Conservation (phyloP, 2,329 filamentous ascomycete species). For the Aspergillus sp. region DNA sequence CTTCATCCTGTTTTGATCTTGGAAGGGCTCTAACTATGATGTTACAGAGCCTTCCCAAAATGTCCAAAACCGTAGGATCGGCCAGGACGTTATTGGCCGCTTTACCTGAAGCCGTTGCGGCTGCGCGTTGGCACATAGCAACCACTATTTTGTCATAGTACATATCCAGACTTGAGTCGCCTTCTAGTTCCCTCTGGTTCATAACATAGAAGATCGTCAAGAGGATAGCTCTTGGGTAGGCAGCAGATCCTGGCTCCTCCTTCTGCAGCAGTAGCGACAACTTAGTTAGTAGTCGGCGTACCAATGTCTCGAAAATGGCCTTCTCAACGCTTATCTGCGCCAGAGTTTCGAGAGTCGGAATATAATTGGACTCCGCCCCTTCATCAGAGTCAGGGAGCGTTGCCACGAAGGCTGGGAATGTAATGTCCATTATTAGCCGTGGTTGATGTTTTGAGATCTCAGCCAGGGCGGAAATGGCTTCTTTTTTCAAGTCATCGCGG, state of each 20-base stretch:
- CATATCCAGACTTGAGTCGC: slow-evolving; percentile 43
- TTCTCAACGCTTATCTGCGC: slow-evolving; percentile 64
- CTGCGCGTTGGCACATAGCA: slow-evolving; percentile 41
- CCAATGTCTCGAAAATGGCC: slow-evolving; percentile 63
- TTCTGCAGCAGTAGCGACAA: slow-evolving; percentile 57
- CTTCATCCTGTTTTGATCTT: slow-evolving; percentile 50
- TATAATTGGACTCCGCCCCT: slow-evolving; percentile 48
- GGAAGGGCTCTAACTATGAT: slow-evolving; percentile 58
- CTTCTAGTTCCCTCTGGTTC: slow-evolving; percentile 48
- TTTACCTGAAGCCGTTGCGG: slow-evolving; percentile 34
- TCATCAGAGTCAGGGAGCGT: slow-evolving; percentile 59
- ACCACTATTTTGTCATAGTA: slow-evolving; percentile 55
- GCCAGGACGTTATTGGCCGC: slow-evolving; percentile 41
- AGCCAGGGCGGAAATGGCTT: slow-evolving; percentile 59
- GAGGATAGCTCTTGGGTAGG: slow-evolving; percentile 60
- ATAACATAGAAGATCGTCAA: slow-evolving; percentile 63
- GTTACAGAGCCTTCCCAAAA: slow-evolving; percentile 61
- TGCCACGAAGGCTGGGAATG: slow-evolving; percentile 66
- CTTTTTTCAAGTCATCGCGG: slow-evolving; percentile 57
- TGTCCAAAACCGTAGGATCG: slow-evolving; percentile 56
- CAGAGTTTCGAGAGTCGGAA: slow-evolving; percentile 61
- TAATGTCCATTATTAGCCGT: slow-evolving; percentile 61
- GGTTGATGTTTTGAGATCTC: slow-evolving; percentile 64
- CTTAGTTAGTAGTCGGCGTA: slow-evolving; percentile 64
- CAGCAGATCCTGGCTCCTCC: slow-evolving; percentile 44